Evolutionary conservation across 2,329 filamentous ascomycete species (phyloP).

Genomic region (Ceratocystis alfenasii): DNA sequence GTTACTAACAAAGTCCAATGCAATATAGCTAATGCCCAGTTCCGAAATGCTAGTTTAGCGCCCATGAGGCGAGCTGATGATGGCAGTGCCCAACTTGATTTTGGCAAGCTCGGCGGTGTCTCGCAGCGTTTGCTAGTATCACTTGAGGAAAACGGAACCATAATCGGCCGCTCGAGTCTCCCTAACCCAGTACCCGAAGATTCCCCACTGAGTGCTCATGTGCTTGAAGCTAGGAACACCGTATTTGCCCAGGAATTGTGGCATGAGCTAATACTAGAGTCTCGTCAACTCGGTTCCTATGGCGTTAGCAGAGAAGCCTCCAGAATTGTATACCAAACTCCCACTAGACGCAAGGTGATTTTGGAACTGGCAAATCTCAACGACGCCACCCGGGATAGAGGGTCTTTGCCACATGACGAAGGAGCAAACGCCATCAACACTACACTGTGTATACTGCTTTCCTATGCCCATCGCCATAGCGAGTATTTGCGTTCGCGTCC

Average conservation of each 20-base stretch:
- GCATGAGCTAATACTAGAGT: conserved; percentile 77
- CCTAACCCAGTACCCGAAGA: conserved; percentile 40
- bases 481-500: conserved; percentile 55
- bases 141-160: conserved; percentile 42
- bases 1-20: not conserved
- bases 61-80: conserved; percentile 63
- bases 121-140: conserved; percentile 56
- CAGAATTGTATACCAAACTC: conserved; percentile 43
- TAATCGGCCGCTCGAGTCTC: conserved; percentile 44
- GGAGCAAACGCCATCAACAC: conserved; percentile 56
- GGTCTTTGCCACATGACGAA: conserved; percentile 32
- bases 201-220: conserved; percentile 51
- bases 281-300: conserved; percentile 57
- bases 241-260: conserved; percentile 79
- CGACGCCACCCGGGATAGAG: conserved; percentile 34
- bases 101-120: conserved; percentile 39
- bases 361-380: conserved; percentile 52
- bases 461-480: conserved; percentile 66
- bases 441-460: conserved; percentile 62
- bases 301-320: conserved; percentile 54
- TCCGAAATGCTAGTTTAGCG: conserved; percentile 62
- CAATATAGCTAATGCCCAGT: conserved; percentile 40
- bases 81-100: conserved; percentile 63
- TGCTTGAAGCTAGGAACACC: conserved; percentile 65
- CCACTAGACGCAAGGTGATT: conserved; percentile 44